Evolutionary conservation across 2,329 filamentous ascomycete species (phyloP).

Genomic region (Nigrograna mackinnonii): DNA sequence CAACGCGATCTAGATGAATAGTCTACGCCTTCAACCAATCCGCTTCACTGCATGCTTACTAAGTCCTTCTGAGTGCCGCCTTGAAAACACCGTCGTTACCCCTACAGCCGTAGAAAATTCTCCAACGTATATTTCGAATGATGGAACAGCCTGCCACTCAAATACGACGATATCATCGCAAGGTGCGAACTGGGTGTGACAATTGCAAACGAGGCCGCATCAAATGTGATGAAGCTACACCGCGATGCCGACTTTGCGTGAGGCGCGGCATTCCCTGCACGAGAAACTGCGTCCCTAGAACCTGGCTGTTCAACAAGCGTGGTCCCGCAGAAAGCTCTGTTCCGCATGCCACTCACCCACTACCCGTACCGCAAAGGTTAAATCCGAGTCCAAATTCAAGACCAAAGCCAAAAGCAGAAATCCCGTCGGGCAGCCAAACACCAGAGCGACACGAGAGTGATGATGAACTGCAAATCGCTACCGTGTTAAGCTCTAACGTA

Average conservation of each 20-base stretch:
- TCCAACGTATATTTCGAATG: no score
- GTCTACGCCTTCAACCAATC: no score
- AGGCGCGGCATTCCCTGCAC: neutral
- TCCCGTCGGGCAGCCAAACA: neutral
- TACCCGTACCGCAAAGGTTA: no score
- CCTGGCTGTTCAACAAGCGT: neutral
- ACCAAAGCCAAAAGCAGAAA: neutral
- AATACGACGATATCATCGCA: constrained; percentile 17
- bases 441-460: neutral
- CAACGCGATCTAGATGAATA: no score
- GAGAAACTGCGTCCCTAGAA: neutral
- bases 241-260: neutral
- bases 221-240: neutral
- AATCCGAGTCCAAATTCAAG: neutral
- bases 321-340: no score
- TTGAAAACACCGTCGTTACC: no score
- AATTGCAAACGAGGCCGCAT: neutral
- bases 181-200: neutral
- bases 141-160: no score
- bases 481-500: neutral
- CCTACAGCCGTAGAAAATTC: no score
- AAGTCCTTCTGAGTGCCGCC: no score
- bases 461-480: neutral
- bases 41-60: no score
- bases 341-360: no score